These are phyloP conservation scores for Grigorovia yakushimaensis DNA, from an alignment of 805 yeast genomes.

Conservation along the genomic window DNA sequence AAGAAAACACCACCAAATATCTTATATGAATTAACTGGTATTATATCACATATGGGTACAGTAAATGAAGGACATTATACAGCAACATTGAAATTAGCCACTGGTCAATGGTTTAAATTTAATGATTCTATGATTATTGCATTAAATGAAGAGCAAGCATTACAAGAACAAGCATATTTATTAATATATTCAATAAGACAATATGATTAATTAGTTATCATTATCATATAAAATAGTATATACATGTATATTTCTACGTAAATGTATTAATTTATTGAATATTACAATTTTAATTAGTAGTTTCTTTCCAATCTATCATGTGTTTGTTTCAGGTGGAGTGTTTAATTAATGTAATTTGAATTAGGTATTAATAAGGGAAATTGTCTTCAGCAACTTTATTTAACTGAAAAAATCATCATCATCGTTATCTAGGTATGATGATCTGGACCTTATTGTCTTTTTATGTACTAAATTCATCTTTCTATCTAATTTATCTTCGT, in stretches of 20 bases:
- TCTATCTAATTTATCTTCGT: conserved; percentile 46
- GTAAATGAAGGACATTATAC: conserved; percentile 95
- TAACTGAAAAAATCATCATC: conserved; percentile 43
- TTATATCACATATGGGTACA: conserved; percentile 83
- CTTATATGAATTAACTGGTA: conserved; percentile 77
- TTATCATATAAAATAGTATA: background rate
- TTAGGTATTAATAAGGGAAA: too few relatives aligned
- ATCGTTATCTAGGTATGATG: conserved; percentile 9
- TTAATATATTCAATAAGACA: conserved; percentile 49
- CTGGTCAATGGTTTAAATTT: conserved; percentile 79
- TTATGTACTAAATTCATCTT: conserved; percentile 40
- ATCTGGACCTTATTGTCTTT: conserved; percentile 39
- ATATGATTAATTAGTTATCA: conserved; percentile 9
- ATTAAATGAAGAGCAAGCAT: conserved; percentile 55
- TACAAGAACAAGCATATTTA: conserved; percentile 67
- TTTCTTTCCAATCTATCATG: too few relatives aligned
- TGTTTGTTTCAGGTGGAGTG: too few relatives aligned
- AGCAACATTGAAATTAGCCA: conserved; percentile 60
- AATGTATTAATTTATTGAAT: background rate
- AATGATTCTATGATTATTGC: conserved; percentile 79
- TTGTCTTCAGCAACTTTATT: too few relatives aligned
- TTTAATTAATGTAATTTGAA: too few relatives aligned
- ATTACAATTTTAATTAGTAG: background rate
- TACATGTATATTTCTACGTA: background rate
- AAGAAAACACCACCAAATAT: conserved; percentile 34